Conservation (phyloP, 1,284 basidiomycete species). For the Anthracocystis panici-leucophaei region DNA sequence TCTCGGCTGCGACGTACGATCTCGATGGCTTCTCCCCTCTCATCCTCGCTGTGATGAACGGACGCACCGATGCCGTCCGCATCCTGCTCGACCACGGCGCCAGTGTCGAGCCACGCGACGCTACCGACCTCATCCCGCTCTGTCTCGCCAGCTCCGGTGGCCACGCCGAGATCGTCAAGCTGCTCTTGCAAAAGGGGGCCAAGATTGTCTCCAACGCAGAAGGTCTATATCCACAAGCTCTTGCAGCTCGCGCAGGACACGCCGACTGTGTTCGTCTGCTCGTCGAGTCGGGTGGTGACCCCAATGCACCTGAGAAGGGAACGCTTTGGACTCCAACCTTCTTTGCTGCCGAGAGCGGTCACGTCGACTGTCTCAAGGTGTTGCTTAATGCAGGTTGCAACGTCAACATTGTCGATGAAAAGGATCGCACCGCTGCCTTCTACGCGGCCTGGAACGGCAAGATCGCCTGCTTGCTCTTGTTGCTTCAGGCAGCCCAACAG, state of each 20-base stretch:
- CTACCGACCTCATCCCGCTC: slow-evolving; percentile 83
- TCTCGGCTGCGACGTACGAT: slow-evolving; percentile 77
- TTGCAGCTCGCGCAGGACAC: slow-evolving; percentile 97
- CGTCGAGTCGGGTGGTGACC: slow-evolving; percentile 72
- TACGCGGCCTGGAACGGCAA: slow-evolving; percentile 99
- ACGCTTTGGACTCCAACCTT: slow-evolving; percentile 98
- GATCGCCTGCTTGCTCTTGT: slow-evolving; percentile 74
- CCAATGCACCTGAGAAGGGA: slow-evolving; percentile 85
- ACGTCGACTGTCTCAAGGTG: slow-evolving; percentile 79
- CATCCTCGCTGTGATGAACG: slow-evolving; percentile 90
- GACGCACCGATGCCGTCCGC: slow-evolving; percentile 79
- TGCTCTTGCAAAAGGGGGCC: slow-evolving; percentile 83
- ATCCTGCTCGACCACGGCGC: slow-evolving; percentile 63
- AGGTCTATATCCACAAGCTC: slow-evolving; percentile 94
- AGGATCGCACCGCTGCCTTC: slow-evolving; percentile 86
- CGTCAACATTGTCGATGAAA: slow-evolving; percentile 83
- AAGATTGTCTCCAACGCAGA: slow-evolving; percentile 87
- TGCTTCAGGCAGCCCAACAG: slow-evolving; percentile 66
- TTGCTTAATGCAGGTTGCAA: slow-evolving; percentile 84
- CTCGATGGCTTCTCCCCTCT: slow-evolving; percentile 90
- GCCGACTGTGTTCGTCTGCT: slow-evolving; percentile 83
- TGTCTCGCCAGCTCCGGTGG: slow-evolving; percentile 91
- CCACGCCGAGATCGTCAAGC: slow-evolving; percentile 82
- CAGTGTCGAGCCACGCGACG: slow-evolving; percentile 55
- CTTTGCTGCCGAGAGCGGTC: slow-evolving; percentile 92